These are phyloP conservation scores for Lipomyces orientalis DNA, from an alignment of 805 yeast genomes.

Conservation along the genomic window DNA sequence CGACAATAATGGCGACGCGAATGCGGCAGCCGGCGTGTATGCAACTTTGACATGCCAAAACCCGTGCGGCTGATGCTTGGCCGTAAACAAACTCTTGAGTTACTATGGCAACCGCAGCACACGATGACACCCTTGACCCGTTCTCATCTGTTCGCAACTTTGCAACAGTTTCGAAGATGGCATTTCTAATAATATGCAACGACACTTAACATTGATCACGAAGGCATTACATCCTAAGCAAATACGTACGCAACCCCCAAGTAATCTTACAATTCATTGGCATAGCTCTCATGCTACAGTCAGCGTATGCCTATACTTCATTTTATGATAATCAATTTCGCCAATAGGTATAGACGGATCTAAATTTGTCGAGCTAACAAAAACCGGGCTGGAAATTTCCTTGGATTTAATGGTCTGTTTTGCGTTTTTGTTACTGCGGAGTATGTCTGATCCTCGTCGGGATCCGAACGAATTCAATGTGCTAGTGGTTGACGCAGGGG, in stretches of 20 bases:
- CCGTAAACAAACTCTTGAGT: background rate
- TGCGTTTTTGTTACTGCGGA: background rate
- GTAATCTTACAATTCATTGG: too few species aligned
- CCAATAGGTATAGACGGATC: conserved; percentile 8
- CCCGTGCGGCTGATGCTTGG: background rate
- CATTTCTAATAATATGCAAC: too few species aligned
- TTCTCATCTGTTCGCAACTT: too few species aligned
- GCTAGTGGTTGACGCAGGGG: background rate
- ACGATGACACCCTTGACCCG: background rate
- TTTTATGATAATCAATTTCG: conserved; percentile 1
- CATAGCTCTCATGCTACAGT: background rate
- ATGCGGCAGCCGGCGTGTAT: background rate
- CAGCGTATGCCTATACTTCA: conserved; percentile 6
- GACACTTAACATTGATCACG: too few species aligned
- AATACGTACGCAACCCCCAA: too few species aligned
- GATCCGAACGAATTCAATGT: background rate
- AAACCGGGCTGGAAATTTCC: conserved; percentile 11
- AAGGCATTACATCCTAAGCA: too few species aligned
- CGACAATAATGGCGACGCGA: background rate
- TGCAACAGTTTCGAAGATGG: too few species aligned
- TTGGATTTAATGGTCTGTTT: conserved; percentile 3
- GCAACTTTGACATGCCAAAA: background rate
- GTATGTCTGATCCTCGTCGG: background rate
- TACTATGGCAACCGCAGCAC: background rate
- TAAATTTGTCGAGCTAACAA: conserved; percentile 12